Conservation (phyloP, 768 basidiomycete species). For the Brasilioporus rufonigricans region DNA sequence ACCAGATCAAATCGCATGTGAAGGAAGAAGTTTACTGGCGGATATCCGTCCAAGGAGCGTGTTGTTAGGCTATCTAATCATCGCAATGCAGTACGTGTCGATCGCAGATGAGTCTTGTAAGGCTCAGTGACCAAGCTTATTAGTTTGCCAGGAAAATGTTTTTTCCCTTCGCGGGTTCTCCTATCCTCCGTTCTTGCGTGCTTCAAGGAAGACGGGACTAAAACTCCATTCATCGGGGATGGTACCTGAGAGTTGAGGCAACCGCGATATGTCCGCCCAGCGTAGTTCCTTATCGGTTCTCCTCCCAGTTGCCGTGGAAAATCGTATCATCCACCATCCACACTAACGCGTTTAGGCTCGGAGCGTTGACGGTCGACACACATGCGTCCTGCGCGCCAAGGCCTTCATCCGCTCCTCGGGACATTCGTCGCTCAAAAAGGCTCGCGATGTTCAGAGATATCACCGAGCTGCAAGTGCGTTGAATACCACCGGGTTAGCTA, state of each 20-base stretch:
- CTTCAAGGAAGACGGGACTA: not conserved
- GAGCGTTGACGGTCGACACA: too few species aligned
- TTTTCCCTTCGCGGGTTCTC: too few species aligned
- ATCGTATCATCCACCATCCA: not conserved
- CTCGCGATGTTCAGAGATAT: not conserved
- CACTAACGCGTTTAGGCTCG: not conserved
- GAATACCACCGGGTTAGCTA: not conserved
- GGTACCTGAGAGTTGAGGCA: not conserved
- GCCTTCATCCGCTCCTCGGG: not conserved
- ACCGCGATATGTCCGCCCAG: not conserved
- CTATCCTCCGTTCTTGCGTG: not conserved
- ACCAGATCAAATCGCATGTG: too few species aligned
- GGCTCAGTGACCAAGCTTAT: not conserved
- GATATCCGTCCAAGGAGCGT: too few species aligned
- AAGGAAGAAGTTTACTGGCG: too few species aligned
- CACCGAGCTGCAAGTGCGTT: not conserved
- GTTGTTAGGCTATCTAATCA: too few species aligned
- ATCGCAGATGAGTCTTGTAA: not conserved
- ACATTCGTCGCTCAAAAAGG: not conserved
- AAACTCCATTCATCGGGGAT: too few species aligned
- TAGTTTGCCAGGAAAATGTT: not conserved
- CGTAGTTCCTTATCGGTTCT: not conserved
- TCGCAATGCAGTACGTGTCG: not conserved
- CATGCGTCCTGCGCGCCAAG: not conserved
- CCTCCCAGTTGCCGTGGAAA: not conserved